Base-by-base conservation (phyloP, 352 stramenopile species). In the Globisporangium yorkense region DNA sequence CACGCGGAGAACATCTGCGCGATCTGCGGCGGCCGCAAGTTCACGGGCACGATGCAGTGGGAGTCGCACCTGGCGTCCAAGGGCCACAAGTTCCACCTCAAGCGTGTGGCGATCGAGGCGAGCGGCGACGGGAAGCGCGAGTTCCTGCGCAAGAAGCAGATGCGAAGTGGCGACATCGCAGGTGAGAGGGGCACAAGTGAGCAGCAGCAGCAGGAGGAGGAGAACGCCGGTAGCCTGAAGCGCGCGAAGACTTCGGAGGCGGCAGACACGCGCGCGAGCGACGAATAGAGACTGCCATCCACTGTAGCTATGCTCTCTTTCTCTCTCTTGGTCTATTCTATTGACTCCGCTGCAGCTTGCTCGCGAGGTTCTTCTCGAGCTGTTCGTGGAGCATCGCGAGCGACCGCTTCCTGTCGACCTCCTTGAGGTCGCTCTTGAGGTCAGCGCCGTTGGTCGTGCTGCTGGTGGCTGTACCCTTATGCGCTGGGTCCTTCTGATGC, bases 51-150 rank as follows among this genome's bases (percentile, higher is more conserved):
- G 56, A 72, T 69, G 55, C 78, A 94, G 66, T 94, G 84, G 84
- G 62, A 65, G 5, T 71, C 79, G 49, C 84, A 94, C 57, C 63
- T 91, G 61, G 57, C 66, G n/a, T 94, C 84, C 39, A 94, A 94
- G 51, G 77, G 81, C 10, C 84, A 94, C 68, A 82, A 83, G 45
- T 92, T 77, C 43, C 80, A 94, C 68, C n/a, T 92, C 49, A 89
- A 88, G 49, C 74, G 84, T 2, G 48, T 89, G 16, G 68, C 84
- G 48, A 73, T 88, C 18, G 70, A 88, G 52, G 82, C 73, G 53
- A 63, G 20, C 29, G 50, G 57, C 15, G 51, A 52, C 39, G 20
- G 37, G 37, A 3, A 55, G 24, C n/a, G 46, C 15, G 16, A 20
- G 37, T 51, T 61, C 24, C 10, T 46, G 45, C 49, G 37, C 50